These are phyloP conservation scores for Mytilinidion resinicola DNA, from an alignment of 495 filamentous ascomycete genomes.

Conservation along the genomic window DNA sequence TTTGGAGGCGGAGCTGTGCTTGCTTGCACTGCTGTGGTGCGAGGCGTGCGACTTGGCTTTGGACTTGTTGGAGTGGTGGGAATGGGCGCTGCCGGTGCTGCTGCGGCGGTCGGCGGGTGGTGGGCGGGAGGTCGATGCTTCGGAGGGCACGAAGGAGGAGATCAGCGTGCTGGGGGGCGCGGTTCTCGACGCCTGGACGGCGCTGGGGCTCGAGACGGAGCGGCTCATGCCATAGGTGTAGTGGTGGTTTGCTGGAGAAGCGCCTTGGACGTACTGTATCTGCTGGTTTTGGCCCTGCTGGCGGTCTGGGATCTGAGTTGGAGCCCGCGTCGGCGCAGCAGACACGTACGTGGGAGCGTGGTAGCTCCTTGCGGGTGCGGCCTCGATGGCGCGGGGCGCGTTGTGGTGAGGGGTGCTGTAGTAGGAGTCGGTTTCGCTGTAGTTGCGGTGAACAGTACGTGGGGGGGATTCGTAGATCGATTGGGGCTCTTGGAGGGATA, in stretches of 20 bases:
- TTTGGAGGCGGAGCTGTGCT: constrained; percentile 8
- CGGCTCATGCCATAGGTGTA: constrained; percentile 18
- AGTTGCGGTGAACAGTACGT: constrained; percentile 26
- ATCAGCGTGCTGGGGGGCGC: constrained; percentile 21
- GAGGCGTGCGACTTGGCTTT: constrained; percentile 22
- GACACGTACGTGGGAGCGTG: constrained; percentile 19
- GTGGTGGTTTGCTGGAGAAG: constrained; percentile 20
- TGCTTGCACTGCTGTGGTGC: constrained; percentile 11
- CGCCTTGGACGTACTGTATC: constrained; percentile 19
- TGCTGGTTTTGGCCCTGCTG: not conserved
- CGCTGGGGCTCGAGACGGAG: constrained; percentile 18
- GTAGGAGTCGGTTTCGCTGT: constrained; percentile 21
- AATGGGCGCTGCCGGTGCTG: constrained; percentile 29
- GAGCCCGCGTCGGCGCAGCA: constrained; percentile 19
- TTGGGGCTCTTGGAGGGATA: constrained; percentile 21
- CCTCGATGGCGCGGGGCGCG: constrained; percentile 21
- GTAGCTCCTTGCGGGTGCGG: constrained; percentile 17
- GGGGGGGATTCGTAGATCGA: constrained; percentile 17
- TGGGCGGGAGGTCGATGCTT: not conserved
- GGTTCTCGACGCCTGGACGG: constrained; percentile 18
- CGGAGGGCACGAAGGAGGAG: constrained; percentile 14
- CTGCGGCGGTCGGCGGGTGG: constrained; percentile 18
- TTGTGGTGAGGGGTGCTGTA: constrained; percentile 11
- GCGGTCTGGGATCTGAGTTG: not conserved
- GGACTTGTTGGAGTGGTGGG: constrained; percentile 24